These are phyloP conservation scores for Cicer arietinum DNA, from an alignment of 306 rosid genomes.

Conservation along the genomic window DNA sequence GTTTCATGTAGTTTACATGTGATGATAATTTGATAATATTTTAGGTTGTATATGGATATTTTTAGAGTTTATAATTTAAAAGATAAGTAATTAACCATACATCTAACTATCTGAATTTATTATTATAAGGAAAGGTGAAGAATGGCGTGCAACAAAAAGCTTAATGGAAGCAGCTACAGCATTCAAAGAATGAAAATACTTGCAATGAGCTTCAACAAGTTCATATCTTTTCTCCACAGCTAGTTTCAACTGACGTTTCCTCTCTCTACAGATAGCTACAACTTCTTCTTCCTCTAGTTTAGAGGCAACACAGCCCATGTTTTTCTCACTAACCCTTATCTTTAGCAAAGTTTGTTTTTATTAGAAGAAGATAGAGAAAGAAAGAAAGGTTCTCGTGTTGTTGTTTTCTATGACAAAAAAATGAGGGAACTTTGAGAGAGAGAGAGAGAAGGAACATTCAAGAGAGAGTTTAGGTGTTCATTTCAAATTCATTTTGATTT, in stretches of 20 bases:
- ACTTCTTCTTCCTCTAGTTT: slow-evolving; percentile 93
- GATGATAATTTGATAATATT: no score
- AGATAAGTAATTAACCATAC: no score
- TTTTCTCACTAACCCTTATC: background rate
- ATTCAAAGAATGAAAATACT: slow-evolving; percentile 70
- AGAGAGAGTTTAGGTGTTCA: no score
- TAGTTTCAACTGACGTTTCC: slow-evolving; percentile 72
- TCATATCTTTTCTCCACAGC: slow-evolving; percentile 86
- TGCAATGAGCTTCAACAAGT: slow-evolving; percentile 91
- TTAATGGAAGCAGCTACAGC: slow-evolving; percentile 83
- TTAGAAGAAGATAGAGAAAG: slow-evolving; percentile 39
- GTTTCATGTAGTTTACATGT: no score
- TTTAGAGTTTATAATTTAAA: no score
- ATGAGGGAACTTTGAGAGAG: slow-evolving; percentile 51
- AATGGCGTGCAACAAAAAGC: slow-evolving; percentile 85
- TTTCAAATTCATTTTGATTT: no score
- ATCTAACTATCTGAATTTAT: no score
- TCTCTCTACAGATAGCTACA: slow-evolving; percentile 82
- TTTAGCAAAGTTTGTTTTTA: slow-evolving; percentile 9
- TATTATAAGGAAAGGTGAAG: slow-evolving; percentile 65
- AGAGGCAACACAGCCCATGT: slow-evolving; percentile 92
- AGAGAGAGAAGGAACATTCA: slow-evolving; percentile 39
- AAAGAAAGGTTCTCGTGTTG: slow-evolving; percentile 39
- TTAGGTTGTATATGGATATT: no score
- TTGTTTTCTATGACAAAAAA: slow-evolving; percentile 57